Evolutionary conservation across 495 filamentous ascomycete species (phyloP).

Genomic region (Acidomyces sp.): DNA sequence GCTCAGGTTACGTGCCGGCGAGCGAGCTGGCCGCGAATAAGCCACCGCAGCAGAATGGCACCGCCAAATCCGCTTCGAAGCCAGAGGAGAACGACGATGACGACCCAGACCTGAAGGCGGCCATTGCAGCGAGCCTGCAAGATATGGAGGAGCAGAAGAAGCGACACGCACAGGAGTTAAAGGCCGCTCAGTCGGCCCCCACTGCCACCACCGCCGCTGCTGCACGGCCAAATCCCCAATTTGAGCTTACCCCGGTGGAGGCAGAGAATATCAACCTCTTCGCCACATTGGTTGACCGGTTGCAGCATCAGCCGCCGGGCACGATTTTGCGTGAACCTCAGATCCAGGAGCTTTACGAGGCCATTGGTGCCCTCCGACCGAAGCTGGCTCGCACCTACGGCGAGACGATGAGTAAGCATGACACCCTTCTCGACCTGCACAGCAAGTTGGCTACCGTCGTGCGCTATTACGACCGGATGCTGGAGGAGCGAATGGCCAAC

Average conservation of each 20-base stretch:
- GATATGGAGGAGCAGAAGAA: conserved; percentile 99
- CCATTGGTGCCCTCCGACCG: conserved; percentile 79
- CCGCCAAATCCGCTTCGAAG: conserved; percentile 25
- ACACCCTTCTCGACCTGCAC: conserved; percentile 87
- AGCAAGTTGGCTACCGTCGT: conserved; percentile 93
- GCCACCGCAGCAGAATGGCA: conserved; percentile 33
- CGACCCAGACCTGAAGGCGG: conserved; percentile 86
- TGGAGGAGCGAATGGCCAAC: conserved; percentile 85
- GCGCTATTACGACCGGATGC: conserved; percentile 96
- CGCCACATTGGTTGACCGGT: conserved; percentile 79
- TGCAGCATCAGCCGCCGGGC: conserved; percentile 89
- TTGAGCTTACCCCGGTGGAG: conserved; percentile 86
- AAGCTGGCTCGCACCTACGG: conserved; percentile 94
- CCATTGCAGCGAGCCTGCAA: conserved; percentile 87
- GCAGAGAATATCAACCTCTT: conserved; percentile 97
- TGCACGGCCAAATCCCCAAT: conserved; percentile 59
- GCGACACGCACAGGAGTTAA: conserved; percentile 65
- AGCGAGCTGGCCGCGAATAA: conserved; percentile 31
- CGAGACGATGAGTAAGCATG: conserved; percentile 98
- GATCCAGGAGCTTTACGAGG: conserved; percentile 96
- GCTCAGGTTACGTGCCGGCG: conserved; percentile 57
- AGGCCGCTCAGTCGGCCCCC: conserved; percentile 43
- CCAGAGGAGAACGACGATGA: conserved; percentile 52
- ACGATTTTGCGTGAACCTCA: conserved; percentile 92
- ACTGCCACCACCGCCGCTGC: conserved; percentile 34